Evolutionary conservation across 2,329 filamentous ascomycete species (phyloP).

Genomic region (Aspergillus chevalieri): DNA sequence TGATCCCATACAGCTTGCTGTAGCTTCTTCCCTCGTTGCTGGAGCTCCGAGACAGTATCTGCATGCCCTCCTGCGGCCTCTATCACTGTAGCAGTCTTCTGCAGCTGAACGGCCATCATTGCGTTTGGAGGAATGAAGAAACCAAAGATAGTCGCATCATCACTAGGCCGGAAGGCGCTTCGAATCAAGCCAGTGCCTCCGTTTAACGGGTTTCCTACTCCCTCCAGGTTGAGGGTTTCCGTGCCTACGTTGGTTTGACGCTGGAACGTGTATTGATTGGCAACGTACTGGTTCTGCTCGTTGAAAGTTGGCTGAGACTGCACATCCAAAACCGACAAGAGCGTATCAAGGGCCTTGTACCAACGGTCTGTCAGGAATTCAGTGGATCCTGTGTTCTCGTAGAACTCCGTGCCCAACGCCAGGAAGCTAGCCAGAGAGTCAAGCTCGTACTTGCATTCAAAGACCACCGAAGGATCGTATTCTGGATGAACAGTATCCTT

Average conservation of each 20-base stretch:
- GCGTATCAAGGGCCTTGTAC: conserved; percentile 67
- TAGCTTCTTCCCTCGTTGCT: conserved; percentile 59
- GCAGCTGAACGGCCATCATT: conserved; percentile 87
- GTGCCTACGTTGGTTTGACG: conserved; percentile 74
- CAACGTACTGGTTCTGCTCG: conserved; percentile 56
- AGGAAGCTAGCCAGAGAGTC: conserved; percentile 93
- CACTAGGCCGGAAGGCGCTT: conserved; percentile 88
- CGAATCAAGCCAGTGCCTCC: conserved; percentile 76
- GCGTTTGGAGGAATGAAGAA: conserved; percentile 96
- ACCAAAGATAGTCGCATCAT: conserved; percentile 88
- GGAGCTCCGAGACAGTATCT: conserved; percentile 43
- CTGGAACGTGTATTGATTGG: conserved; percentile 82
- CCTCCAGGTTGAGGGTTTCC: conserved; percentile 76
- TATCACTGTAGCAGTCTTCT: conserved; percentile 67
- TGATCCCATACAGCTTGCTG: conserved; percentile 75
- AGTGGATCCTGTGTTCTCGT: conserved; percentile 69
- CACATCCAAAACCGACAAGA: conserved; percentile 67
- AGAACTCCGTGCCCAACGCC: conserved; percentile 76
- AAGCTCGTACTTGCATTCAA: conserved; percentile 98
- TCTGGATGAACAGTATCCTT: conserved; percentile 76
- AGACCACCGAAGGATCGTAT: conserved; percentile 79
- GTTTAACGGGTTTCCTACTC: conserved; percentile 87
- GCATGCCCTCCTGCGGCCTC: conserved; percentile 50
- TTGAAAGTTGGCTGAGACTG: conserved; percentile 81
- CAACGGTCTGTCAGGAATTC: conserved; percentile 75